Evolutionary conservation across 352 stramenopile species (phyloP).

Genomic region (Phytophthora foliorum): DNA sequence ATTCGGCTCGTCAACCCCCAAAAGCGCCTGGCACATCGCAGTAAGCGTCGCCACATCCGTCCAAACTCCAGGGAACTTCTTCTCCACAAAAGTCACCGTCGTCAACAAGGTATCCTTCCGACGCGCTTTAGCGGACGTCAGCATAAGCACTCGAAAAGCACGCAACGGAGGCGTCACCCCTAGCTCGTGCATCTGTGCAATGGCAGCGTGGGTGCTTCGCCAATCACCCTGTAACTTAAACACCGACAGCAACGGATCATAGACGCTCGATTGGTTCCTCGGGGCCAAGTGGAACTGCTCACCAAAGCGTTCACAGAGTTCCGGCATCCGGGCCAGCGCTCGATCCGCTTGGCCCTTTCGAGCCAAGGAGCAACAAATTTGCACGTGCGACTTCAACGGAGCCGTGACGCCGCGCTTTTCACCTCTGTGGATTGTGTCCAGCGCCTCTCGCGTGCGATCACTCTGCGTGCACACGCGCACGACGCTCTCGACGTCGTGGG

Average conservation of each 20-base stretch:
- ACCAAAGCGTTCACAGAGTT: slow-evolving; percentile 35
- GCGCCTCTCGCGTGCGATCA: slow-evolving; percentile 62
- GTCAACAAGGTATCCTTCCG: slow-evolving; percentile 57
- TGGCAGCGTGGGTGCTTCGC: slow-evolving; percentile 56
- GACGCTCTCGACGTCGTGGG: slow-evolving; percentile 41
- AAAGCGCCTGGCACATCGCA: slow-evolving; percentile 74
- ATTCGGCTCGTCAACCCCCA: slow-evolving; percentile 47
- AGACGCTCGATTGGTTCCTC: slow-evolving; percentile 29
- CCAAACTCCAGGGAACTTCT: slow-evolving; percentile 44
- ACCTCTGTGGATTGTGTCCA: slow-evolving; percentile 50
- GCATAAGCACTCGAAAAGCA: slow-evolving; percentile 69
- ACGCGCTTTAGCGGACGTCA: slow-evolving; percentile 56
- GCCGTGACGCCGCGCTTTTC: slow-evolving; percentile 50
- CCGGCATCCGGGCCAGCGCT: slow-evolving; percentile 50
- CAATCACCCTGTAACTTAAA: slow-evolving; percentile 75
- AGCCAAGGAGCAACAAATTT: slow-evolving; percentile 58
- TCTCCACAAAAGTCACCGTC: slow-evolving; percentile 58
- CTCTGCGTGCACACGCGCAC: slow-evolving; percentile 54
- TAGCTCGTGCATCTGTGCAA: slow-evolving; percentile 76
- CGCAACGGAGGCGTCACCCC: slow-evolving; percentile 56
- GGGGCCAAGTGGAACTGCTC: slow-evolving; percentile 29
- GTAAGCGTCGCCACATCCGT: slow-evolving; percentile 62
- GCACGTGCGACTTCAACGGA: slow-evolving; percentile 46
- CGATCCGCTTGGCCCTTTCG: slow-evolving; percentile 60
- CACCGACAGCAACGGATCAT: slow-evolving; percentile 65